These are phyloP conservation scores for Sphagnum magellanicum DNA, from an alignment of 228 moss, liverwort and hornwort genomes.

Conservation along the genomic window DNA sequence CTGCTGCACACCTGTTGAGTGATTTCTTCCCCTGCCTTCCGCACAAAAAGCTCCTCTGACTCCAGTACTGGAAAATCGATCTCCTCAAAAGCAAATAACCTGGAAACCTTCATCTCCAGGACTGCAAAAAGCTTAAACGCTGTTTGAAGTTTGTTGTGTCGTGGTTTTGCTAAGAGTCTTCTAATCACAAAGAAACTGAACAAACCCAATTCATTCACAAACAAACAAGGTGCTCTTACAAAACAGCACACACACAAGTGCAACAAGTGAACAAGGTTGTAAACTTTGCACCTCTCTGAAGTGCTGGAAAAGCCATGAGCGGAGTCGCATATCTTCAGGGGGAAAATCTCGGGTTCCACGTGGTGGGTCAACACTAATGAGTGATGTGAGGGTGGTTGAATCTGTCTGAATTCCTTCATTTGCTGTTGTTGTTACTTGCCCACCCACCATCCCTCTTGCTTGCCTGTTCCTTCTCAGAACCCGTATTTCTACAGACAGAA, in stretches of 20 bases:
- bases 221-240: not conserved
- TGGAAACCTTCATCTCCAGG: constrained; percentile 67
- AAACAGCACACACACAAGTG: too few species aligned
- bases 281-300: constrained; percentile 66
- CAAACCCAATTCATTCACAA: too few species aligned
- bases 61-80: constrained; percentile 93
- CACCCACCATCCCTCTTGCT: too few species aligned
- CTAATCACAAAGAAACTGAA: too few species aligned
- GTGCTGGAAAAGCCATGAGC: constrained; percentile 76
- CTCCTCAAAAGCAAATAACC: constrained; percentile 85
- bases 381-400: constrained; percentile 6
- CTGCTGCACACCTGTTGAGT: constrained; percentile 66
- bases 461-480: too few species aligned
- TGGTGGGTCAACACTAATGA: constrained; percentile 67
- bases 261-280: too few species aligned
- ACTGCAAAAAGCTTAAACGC: too few species aligned
- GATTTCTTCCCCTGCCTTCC: constrained; percentile 98
- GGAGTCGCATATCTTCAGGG: constrained; percentile 89
- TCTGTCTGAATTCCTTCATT: too few species aligned
- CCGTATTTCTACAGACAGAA: too few species aligned
- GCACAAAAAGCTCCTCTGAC: constrained; percentile 88
- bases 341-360: constrained; percentile 89
- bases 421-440: too few species aligned
- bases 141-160: too few species aligned
- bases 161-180: too few species aligned